Evolutionary conservation across 305 asterid genomes (phyloP).

Genomic region (Striga hermonthica): DNA sequence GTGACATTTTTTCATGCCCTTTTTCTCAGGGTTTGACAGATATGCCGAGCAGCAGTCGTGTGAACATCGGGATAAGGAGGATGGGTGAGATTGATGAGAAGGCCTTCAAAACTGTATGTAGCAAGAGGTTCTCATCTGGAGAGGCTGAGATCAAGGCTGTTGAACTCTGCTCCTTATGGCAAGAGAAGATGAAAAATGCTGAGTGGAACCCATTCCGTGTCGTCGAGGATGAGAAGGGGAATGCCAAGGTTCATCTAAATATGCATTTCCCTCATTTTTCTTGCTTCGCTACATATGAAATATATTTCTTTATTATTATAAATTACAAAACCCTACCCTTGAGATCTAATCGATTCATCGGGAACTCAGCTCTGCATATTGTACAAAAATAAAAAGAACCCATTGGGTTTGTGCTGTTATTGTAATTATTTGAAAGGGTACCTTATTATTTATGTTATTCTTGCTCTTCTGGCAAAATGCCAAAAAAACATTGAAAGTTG

Average conservation of each 20-base stretch:
- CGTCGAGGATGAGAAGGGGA: conserved; percentile 32
- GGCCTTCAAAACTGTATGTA: conserved; percentile 42
- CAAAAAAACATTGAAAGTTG: background rate
- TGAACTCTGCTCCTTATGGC: conserved; percentile 59
- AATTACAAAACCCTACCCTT: too few species aligned
- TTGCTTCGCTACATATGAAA: too few species aligned
- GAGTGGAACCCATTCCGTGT: conserved; percentile 57
- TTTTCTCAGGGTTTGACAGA: conserved; percentile 53
- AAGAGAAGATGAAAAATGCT: conserved; percentile 46
- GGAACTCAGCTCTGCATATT: too few species aligned
- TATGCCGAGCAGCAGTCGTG: conserved; percentile 38
- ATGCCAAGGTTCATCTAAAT: conserved; percentile 36
- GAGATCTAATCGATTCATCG: too few species aligned
- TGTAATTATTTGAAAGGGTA: background rate
- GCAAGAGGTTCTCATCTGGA: conserved; percentile 38
- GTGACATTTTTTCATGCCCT: background rate
- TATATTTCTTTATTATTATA: too few species aligned
- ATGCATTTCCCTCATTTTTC: too few species aligned
- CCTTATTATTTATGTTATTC: background rate
- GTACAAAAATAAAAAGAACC: background rate
- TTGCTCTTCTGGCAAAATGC: background rate
- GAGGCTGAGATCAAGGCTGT: conserved; percentile 52
- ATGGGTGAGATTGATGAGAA: conserved; percentile 65
- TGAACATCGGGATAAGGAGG: conserved; percentile 55
- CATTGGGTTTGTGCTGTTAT: background rate